Evolutionary conservation across 345 rosid species (phyloP), one percentile per base, ranked within the genome.

Genomic region (Nephelium lappaceum): DNA sequence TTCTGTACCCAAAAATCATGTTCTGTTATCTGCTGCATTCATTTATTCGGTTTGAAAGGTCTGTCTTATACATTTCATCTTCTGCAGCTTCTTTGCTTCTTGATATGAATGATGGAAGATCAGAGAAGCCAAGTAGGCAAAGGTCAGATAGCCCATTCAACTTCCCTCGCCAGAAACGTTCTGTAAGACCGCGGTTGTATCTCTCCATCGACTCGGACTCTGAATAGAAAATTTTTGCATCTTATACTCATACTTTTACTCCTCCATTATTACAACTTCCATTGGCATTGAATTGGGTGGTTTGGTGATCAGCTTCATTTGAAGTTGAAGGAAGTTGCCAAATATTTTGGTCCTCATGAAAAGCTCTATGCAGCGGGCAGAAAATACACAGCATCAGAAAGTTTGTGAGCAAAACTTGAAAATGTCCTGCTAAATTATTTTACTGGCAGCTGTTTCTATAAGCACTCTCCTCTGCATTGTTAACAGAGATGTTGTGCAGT

Each of bases 131-230:
- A 64, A 90, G 86, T 82, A 87, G 88, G 84, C 90, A 83, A 81
- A 92, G 95, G 88, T 85, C 93, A 24, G 94, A 91, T 42, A 85
- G 90, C 62, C 91, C 92, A 24, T 91, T 92, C 87, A 83, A 89
- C 74, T 88, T 93, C 83, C 98, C 95, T 55, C 94, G 92, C 21
- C 92, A 88, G 86, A 94, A 94, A 85, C 98, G 99, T 73, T 89
- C 98, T 63, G 97, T 91, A 51, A 89, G 95, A 83, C 95, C 84
- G 11, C 89, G 98, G 74, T 69, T 88, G 78, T 89, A 82, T 84
- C 89, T 94, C 75, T 93, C 98, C 63, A 94, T 93, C 72, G 93
- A 89, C 84, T 89, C 92, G 9, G 97, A 93, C 78, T 83, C 98
- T 5, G 96, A 93, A 71, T 95, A 83, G 86, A 69, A 81, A 81